phyloP scores from a whole-genome alignment of 176 grass and related monocot species.

The barley (Hordeum vulgare) region MorexV3_pseudomolecules_assembly NC_058524.1:547110576-547111075 shows the following conservation, averaged over 20 bases:
- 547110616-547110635: neutral
- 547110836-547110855: constrained; percentile 13
- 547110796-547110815: neutral
- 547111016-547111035: neutral
- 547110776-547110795: neutral
- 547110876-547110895: constrained; percentile 2
- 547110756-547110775: neutral
- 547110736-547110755: neutral
- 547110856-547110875: neutral
- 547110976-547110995: constrained; percentile 7
- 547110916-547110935: neutral
- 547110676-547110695: neutral
- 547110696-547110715: neutral
- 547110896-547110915: neutral
- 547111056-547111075: constrained; percentile 8
- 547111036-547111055: constrained; percentile 8
- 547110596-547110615: neutral
- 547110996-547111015: neutral
- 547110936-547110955: constrained; percentile 1
- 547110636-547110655: neutral
- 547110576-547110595: neutral
- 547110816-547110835: neutral
- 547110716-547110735: neutral
- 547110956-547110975: constrained; percentile 10
- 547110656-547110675: neutral